Evolutionary conservation across 2,329 filamentous ascomycete species (phyloP).

Genomic region (Shiraia bambusicola): DNA sequence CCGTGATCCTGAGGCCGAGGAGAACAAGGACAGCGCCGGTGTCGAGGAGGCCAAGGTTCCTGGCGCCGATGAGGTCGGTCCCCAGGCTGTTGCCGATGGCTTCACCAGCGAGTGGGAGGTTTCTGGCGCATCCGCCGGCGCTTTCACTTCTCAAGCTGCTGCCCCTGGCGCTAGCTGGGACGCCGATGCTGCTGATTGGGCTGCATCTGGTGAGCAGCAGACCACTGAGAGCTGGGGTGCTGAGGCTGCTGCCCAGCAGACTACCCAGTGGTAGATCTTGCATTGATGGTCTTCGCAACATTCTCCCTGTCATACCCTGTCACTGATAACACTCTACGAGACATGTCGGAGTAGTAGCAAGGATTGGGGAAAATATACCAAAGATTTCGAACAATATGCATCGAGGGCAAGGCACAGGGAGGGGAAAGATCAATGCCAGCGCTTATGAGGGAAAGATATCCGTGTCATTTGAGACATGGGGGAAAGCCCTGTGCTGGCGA

Average conservation of each 20-base stretch:
- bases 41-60: conserved; percentile 84
- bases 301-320: conserved; percentile 37
- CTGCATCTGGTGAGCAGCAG: conserved; percentile 55
- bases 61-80: conserved; percentile 79
- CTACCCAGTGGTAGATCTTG: conserved; percentile 49
- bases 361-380: conserved; percentile 32
- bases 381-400: conserved; percentile 12
- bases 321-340: conserved; percentile 27
- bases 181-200: conserved; percentile 68
- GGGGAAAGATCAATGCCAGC: conserved; percentile 52
- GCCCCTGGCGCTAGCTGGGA: conserved; percentile 65
- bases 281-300: conserved; percentile 14
- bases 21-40: conserved; percentile 86
- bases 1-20: conserved; percentile 99
- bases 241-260: conserved; percentile 39
- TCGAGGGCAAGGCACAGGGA: conserved; percentile 13
- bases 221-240: conserved; percentile 55
- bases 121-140: conserved; percentile 63
- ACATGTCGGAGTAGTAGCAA: conserved; percentile 35
- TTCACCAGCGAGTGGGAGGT: conserved; percentile 88
- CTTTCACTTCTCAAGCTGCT: conserved; percentile 59
- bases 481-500: conserved; percentile 97
- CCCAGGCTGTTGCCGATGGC: conserved; percentile 75
- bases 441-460: conserved; percentile 99
- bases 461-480: conserved; percentile 60